phyloP scores from a whole-genome alignment of 495 filamentous ascomycete genomes.

The Neurospora tetraspora region DNA sequence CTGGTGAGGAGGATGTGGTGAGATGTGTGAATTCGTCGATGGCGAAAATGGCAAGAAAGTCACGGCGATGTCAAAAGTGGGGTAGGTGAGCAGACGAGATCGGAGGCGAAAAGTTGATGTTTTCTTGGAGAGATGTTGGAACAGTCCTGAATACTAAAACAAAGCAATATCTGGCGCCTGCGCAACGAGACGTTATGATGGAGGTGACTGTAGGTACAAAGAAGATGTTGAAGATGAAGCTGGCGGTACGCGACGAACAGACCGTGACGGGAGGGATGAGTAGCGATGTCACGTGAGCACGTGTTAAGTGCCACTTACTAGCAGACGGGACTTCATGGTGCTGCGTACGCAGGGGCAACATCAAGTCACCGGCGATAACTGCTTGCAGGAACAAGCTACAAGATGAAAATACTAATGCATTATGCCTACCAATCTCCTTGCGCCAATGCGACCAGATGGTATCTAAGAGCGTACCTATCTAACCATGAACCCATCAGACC shows the following conservation, averaged over 20 bases:
- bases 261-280: neutral
- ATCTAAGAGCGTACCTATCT: neutral
- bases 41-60: neutral
- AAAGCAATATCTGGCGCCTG: neutral
- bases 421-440: neutral
- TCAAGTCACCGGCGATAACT: neutral
- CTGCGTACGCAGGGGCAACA: neutral
- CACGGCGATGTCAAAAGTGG: neutral
- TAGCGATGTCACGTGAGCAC: neutral
- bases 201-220: neutral
- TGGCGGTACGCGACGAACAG: neutral
- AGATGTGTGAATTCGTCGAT: neutral
- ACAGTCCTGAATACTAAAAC: neutral
- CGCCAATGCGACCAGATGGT: neutral
- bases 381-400: neutral
- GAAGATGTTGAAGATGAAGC: neutral
- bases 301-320: neutral
- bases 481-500: neutral
- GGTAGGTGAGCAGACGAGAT: neutral
- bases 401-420: neutral
- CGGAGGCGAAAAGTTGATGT: neutral
- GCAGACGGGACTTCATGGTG: neutral
- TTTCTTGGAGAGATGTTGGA: neutral
- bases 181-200: neutral
- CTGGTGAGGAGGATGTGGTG: neutral